Base-by-base conservation (phyloP, 164 flowering plant species). In the Macadamia integrifolia region DNA sequence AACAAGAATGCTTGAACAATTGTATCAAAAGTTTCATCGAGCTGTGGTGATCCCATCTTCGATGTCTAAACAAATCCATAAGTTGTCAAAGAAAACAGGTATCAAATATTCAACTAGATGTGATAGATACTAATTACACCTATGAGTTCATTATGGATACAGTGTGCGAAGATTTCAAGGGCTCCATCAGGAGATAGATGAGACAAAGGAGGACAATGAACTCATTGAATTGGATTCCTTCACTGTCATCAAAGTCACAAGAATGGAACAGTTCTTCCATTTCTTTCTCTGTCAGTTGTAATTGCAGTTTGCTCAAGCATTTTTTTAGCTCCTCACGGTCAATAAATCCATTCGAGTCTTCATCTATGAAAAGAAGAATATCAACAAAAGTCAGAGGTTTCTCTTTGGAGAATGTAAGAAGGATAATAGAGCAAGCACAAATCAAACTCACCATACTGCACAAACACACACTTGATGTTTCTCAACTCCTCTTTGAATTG, bases 181-280 rank as follows among this genome's bases (percentile, higher is more conserved):
- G 77, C 43, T 82, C 83, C 69, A 66, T 70, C 49, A 87, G 80
- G 59, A 88, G 86, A 81, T 91, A 86, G 72, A 80, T 71, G 73
- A 88, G 86, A 69, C 90, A 88, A 9, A 90, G 81, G 35, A 90
- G 86, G 71, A 88, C 89, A 61, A 91, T 79, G 49, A 91, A 88
- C 79, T 91, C 92, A 56, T 79, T 86, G 75, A 85, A 81, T 65
- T 91, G 83, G 70, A 87, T 87, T 43, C 86, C 88, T 69, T 80
- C 74, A 15, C 67, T 81, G 60, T 78, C 85, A 72, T 86, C 82
- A 52, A 87, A 73, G 60, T 88, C 92, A 75, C 89, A 91, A 0
- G 83, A 81, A 50, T 78, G 70, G 62, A 81, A 86, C 50, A 91
- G 84, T 66, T 85, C 88, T 12, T 82, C 77, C 40, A 83, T 71